phyloP scores from a whole-genome alignment of 176 grass and related monocot genomes.

The Echinochloa phyllopogon region DNA sequence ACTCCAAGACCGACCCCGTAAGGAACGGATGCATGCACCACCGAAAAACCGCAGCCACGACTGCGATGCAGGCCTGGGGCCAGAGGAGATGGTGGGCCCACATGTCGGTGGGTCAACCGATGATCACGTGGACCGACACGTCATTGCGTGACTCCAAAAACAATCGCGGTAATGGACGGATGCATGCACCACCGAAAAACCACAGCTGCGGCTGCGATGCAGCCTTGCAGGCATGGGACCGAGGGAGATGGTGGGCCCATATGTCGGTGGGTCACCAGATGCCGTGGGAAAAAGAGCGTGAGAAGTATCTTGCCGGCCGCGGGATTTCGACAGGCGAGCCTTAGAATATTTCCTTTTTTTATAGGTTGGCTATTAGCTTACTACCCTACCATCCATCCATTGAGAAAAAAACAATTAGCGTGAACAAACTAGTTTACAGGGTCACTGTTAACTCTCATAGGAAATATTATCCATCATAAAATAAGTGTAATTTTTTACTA shows the following conservation, averaged over 20 bases:
- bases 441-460: too few species aligned
- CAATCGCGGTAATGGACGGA: rapidly evolving
- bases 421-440: too few species aligned
- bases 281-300: too few species aligned
- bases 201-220: not conserved
- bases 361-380: too few species aligned
- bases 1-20: rapidly evolving
- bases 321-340: too few species aligned
- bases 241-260: not conserved
- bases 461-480: too few species aligned
- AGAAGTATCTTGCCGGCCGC: too few species aligned
- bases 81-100: not conserved
- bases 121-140: rapidly evolving
- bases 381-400: too few species aligned
- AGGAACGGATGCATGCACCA: not conserved
- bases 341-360: too few species aligned
- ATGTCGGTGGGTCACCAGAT: not conserved
- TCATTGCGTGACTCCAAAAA: rapidly evolving
- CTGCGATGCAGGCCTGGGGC: not conserved
- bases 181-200: not conserved
- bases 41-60: not conserved
- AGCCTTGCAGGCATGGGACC: not conserved
- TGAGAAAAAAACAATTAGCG: too few species aligned
- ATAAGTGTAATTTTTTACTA: too few species aligned
- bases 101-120: not conserved